A percentile compares a stretch with the other conserved stretches of the same genome.
These are phyloP conservation scores for Chaetomium fimeti DNA, from an alignment of 495 filamentous ascomycete species.

Conservation along the genomic window DNA sequence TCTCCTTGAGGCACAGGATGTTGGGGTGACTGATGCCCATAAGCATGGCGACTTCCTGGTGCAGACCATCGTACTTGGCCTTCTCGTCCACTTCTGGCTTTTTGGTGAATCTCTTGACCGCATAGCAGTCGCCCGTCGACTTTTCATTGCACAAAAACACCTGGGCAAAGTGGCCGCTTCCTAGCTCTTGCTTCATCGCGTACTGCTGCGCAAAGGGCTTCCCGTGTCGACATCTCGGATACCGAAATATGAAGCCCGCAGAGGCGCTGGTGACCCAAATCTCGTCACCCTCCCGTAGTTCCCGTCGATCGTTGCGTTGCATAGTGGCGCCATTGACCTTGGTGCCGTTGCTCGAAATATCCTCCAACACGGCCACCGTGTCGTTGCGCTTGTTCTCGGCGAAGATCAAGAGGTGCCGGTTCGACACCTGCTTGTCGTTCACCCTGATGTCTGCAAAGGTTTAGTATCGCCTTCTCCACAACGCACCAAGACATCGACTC, in stretches of 20 bases:
- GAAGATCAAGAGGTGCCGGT: conserved; percentile 90
- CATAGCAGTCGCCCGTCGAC: conserved; percentile 75
- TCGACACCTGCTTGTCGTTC: conserved; percentile 82
- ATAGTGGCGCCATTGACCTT: conserved; percentile 91
- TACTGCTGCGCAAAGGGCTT: conserved; percentile 86
- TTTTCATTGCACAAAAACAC: conserved; percentile 91
- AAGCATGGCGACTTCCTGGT: conserved; percentile 93
- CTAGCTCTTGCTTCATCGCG: conserved; percentile 77
- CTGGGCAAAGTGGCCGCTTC: conserved; percentile 95
- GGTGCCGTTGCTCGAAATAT: conserved; percentile 94
- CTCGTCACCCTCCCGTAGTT: conserved; percentile 85
- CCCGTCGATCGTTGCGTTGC: conserved; percentile 85
- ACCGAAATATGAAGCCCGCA: conserved; percentile 84
- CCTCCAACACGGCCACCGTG: conserved; percentile 78
- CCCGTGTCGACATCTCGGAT: conserved; percentile 71
- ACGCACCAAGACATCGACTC: not conserved
- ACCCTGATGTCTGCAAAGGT: conserved; percentile 67
- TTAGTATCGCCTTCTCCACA: conserved; percentile 13
- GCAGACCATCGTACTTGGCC: conserved; percentile 77
- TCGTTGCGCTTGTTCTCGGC: conserved; percentile 81
- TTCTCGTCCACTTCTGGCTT: conserved; percentile 72
- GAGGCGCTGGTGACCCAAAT: conserved; percentile 72
- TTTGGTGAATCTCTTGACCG: conserved; percentile 92
- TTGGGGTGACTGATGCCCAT: conserved; percentile 98
- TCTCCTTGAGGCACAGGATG: conserved; percentile 89